phyloP scores from a whole-genome alignment of 495 filamentous ascomycete species.

The Penicillium bialowiezense region DNA sequence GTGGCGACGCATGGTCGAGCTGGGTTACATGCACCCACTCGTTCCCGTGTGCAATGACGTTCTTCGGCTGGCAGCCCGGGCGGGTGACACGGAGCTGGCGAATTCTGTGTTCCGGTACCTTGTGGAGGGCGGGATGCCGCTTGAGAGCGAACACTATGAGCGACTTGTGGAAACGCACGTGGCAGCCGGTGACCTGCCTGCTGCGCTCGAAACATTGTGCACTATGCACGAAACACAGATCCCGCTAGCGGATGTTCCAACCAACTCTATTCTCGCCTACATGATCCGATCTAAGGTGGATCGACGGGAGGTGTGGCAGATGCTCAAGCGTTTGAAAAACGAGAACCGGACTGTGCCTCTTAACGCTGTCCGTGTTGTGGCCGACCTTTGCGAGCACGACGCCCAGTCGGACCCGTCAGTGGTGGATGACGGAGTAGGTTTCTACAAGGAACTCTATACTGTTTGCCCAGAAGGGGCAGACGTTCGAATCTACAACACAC shows the following conservation, averaged over 20 bases:
- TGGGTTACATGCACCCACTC: conserved; percentile 61
- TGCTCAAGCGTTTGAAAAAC: conserved; percentile 51
- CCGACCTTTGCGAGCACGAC: conserved; percentile 31
- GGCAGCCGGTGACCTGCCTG: conserved; percentile 48
- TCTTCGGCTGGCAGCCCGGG: conserved; percentile 64
- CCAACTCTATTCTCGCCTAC: conserved; percentile 52
- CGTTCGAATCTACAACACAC: conserved; percentile 61
- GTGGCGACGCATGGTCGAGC: conserved; percentile 58
- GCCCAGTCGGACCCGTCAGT: conserved; percentile 24
- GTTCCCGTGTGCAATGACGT: conserved; percentile 62
- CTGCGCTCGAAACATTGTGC: conserved; percentile 59
- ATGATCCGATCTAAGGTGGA: conserved; percentile 32
- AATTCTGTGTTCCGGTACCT: conserved; percentile 38
- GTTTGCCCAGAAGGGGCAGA: conserved; percentile 58
- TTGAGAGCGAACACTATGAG: conserved; percentile 71
- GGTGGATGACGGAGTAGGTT: conserved; percentile 53
- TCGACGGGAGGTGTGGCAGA: conserved; percentile 45
- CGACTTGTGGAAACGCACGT: conserved; percentile 66
- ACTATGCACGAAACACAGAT: conserved; percentile 65
- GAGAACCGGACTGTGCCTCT: conserved; percentile 27
- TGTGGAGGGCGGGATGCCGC: conserved; percentile 43
- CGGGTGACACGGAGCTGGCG: conserved; percentile 61
- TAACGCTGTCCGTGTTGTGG: conserved; percentile 28
- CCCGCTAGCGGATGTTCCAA: conserved; percentile 48
- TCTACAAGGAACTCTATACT: conserved; percentile 69